Percentiles rank a stretch among this genome's conserved stretches.
Conservation (phyloP, 2,329 filamentous ascomycete genomes). For the Nigrograna mackinnonii region DNA sequence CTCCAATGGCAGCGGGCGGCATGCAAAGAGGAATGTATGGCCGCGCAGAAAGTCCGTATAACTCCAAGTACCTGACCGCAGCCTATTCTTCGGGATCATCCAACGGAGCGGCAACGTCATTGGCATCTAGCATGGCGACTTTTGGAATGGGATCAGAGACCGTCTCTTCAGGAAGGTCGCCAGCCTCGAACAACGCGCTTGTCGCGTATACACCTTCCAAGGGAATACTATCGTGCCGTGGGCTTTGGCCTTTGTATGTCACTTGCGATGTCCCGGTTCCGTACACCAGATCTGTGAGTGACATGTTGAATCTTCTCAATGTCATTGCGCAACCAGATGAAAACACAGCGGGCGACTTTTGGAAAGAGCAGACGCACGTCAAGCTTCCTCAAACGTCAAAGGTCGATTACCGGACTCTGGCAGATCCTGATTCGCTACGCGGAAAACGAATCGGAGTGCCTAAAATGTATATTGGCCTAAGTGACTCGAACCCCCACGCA, state of each 20-base stretch:
- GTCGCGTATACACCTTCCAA: conserved; percentile 61
- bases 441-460: conserved; percentile 56
- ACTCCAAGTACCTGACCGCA: conserved; percentile 55
- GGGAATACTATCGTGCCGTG: conserved; percentile 55
- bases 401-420: conserved; percentile 41
- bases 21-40: conserved; percentile 62
- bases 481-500: conserved; percentile 31
- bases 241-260: conserved; percentile 59
- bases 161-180: conserved; percentile 59
- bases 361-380: conserved; percentile 55
- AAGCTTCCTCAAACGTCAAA: conserved; percentile 41
- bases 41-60: conserved; percentile 61
- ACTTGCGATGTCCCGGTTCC: conserved; percentile 61
- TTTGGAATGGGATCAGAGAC: conserved; percentile 62
- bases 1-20: conserved; percentile 62
- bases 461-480: conserved; percentile 54
- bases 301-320: conserved; percentile 55
- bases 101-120: conserved; percentile 58
- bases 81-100: conserved; percentile 63
- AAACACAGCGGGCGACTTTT: conserved; percentile 55
- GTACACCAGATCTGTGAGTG: conserved; percentile 54
- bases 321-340: conserved; percentile 51
- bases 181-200: conserved; percentile 60
- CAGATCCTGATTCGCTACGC: conserved; percentile 33
- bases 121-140: conserved; percentile 53